Evolutionary conservation across 257 asterid genomes (phyloP).

Genomic region (Eucommia ulmoides): DNA sequence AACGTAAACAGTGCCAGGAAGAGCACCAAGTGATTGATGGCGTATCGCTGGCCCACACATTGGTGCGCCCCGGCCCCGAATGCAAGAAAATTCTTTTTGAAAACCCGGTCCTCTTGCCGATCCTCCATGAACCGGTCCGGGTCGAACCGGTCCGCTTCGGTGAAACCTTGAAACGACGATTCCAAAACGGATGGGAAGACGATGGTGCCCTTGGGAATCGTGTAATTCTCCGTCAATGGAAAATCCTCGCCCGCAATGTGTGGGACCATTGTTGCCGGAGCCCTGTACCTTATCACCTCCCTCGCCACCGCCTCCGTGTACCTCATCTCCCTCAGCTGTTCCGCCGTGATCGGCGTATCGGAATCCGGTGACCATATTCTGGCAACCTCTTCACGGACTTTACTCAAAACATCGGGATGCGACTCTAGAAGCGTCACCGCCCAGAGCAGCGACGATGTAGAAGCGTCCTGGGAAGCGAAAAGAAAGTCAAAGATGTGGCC

Average conservation of each 20-base stretch:
- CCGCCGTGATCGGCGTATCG: constrained; percentile 31
- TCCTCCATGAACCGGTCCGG: constrained; percentile 80
- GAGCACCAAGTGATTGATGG: constrained; percentile 56
- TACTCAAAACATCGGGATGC: constrained; percentile 37
- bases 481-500: constrained; percentile 74
- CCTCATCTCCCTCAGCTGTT: constrained; percentile 63
- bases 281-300: constrained; percentile 66
- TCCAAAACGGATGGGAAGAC: constrained; percentile 89
- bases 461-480: constrained; percentile 91
- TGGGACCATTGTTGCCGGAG: constrained; percentile 94
- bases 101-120: constrained; percentile 68
- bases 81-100: constrained; percentile 55
- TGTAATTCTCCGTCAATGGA: constrained; percentile 44
- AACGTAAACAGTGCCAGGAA: constrained; percentile 58
- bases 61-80: constrained; percentile 96
- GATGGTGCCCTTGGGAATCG: constrained; percentile 67
- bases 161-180: constrained; percentile 77
- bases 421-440: constrained; percentile 61
- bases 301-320: constrained; percentile 89
- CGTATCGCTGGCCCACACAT: constrained; percentile 94
- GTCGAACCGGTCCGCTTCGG: constrained; percentile 71
- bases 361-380: constrained; percentile 40
- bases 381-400: constrained; percentile 49
- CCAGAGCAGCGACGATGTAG: constrained; percentile 77
- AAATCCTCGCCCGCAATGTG: constrained; percentile 78